These are phyloP conservation scores for Catunica adiposa DNA, from an alignment of 2,329 filamentous ascomycete species.

Conservation along the genomic window DNA sequence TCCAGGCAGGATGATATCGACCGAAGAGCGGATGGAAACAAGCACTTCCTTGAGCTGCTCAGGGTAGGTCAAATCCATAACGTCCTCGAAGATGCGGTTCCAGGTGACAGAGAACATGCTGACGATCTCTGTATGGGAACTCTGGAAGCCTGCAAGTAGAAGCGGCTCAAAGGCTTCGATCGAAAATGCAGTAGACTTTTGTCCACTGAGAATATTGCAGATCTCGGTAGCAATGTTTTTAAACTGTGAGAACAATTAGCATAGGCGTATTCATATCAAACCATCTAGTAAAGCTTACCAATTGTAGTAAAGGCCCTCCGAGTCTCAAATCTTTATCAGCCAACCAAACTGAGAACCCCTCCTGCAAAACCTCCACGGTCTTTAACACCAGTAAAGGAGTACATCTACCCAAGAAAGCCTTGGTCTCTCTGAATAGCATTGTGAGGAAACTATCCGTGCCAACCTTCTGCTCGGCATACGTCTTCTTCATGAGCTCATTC, in stretches of 20 bases:
- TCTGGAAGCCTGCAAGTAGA: slow-evolving; percentile 39
- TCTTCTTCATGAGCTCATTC: slow-evolving; percentile 32
- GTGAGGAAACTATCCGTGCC: slow-evolving; percentile 19
- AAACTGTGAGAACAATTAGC: slow-evolving; percentile 22
- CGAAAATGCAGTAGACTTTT: slow-evolving; percentile 26
- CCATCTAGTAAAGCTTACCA: slow-evolving; percentile 25
- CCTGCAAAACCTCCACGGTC: slow-evolving; percentile 43
- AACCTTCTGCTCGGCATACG: slow-evolving; percentile 31
- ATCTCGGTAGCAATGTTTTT: slow-evolving; percentile 34
- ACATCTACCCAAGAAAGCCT: slow-evolving; percentile 34
- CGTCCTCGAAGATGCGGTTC: slow-evolving; percentile 52
- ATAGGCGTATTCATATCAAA: background rate
- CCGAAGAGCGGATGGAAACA: slow-evolving; percentile 38
- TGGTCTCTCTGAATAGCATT: slow-evolving; percentile 36
- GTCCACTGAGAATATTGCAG: slow-evolving; percentile 24
- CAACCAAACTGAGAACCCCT: slow-evolving; percentile 46
- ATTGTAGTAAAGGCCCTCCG: slow-evolving; percentile 20
- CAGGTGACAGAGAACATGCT: slow-evolving; percentile 39
- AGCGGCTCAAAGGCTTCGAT: slow-evolving; percentile 38
- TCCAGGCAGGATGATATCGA: slow-evolving; percentile 31
- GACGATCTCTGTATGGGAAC: slow-evolving; percentile 38
- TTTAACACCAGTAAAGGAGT: slow-evolving; percentile 34
- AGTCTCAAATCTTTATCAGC: slow-evolving; percentile 30
- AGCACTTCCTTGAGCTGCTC: slow-evolving; percentile 45
- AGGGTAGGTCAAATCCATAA: slow-evolving; percentile 46